These are phyloP conservation scores for Dictyostelium capitatum DNA, from an alignment of 78 protist species.

Conservation along the genomic window DNA sequence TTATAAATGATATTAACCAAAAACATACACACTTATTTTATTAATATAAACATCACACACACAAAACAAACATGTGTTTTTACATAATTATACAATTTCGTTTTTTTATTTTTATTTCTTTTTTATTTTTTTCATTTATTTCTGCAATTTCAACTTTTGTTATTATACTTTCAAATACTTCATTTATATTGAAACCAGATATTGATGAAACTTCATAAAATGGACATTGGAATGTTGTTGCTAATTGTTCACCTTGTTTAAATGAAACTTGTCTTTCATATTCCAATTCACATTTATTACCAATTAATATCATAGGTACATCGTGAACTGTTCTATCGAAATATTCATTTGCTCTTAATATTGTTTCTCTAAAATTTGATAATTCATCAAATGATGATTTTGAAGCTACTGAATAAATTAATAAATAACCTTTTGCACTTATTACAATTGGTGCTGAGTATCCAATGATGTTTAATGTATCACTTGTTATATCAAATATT, in stretches of 20 bases:
- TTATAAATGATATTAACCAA: no score
- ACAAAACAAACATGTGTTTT: no score
- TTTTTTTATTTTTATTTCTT: no score
- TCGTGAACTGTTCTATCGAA: no score
- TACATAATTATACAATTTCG: no score
- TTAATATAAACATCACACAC: no score
- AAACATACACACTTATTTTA: no score
- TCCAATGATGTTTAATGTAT: not conserved
- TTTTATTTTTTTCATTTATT: no score
- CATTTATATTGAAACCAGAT: conserved; percentile 12
- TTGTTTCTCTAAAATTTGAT: not conserved
- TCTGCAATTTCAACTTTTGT: no score
- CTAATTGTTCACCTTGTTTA: conserved; percentile 81
- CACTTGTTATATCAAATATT: not conserved
- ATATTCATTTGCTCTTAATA: not conserved
- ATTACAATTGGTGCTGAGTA: not conserved
- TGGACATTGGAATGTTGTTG: conserved; percentile 65
- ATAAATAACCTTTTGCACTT: not conserved
- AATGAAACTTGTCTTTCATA: conserved; percentile 72
- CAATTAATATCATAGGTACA: conserved; percentile 40
- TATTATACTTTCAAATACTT: not conserved
- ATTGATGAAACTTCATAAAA: conserved; percentile 91
- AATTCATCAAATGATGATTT: not conserved
- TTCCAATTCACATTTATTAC: conserved; percentile 74
- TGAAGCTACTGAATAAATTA: not conserved